Percentiles rank a stretch among this genome's conserved stretches.
Conservation (phyloP, 352 stramenopile genomes). For the Phytophthora capsici region DNA sequence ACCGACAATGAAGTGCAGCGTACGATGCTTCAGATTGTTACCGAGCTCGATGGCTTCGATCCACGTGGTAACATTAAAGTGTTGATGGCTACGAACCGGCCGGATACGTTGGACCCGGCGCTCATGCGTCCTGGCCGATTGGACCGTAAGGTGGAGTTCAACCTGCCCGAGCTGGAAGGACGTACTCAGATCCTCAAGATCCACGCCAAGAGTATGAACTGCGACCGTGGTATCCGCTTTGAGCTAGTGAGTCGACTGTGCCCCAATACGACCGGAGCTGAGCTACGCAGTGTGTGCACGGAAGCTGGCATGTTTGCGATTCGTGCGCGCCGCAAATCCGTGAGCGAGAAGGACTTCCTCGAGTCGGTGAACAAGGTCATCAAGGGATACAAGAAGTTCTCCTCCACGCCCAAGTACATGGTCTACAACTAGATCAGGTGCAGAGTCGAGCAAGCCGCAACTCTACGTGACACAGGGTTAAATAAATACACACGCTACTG, state of each 20-base stretch:
- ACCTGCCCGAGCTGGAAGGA: conserved; percentile 97
- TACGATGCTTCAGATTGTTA: conserved; percentile 99
- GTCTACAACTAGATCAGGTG: conserved; percentile 93
- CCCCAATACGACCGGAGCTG: conserved; percentile 98
- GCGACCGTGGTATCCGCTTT: conserved; percentile 98
- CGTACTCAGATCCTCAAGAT: conserved; percentile 99
- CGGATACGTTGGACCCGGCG: conserved; percentile 41
- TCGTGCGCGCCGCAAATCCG: conserved; percentile 97
- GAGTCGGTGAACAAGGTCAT: conserved; percentile 99
- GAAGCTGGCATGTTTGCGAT: conserved; percentile 99
- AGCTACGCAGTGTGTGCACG: conserved; percentile 98
- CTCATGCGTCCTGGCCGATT: conserved; percentile 86
- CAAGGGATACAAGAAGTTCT: conserved; percentile 99
- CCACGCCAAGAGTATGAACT: conserved; percentile 99
- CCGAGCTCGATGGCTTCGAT: conserved; percentile 99
- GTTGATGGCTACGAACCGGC: conserved; percentile 64
- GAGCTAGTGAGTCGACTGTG: conserved; percentile 98
- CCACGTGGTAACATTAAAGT: conserved; percentile 99
- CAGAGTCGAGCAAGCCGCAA: conserved; percentile 7
- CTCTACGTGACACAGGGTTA: conserved; percentile 18
- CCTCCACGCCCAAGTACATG: conserved; percentile 99
- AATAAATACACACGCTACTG: conserved; percentile 37
- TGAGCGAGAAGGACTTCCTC: conserved; percentile 99
- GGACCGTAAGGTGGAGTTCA: conserved; percentile 99
- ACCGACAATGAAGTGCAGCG: conserved; percentile 99